A percentile compares a stretch with the other conserved stretches of the same genome.
These are phyloP conservation scores for Penicillium maclennaniae DNA, from an alignment of 495 filamentous ascomycete species.

Conservation along the genomic window DNA sequence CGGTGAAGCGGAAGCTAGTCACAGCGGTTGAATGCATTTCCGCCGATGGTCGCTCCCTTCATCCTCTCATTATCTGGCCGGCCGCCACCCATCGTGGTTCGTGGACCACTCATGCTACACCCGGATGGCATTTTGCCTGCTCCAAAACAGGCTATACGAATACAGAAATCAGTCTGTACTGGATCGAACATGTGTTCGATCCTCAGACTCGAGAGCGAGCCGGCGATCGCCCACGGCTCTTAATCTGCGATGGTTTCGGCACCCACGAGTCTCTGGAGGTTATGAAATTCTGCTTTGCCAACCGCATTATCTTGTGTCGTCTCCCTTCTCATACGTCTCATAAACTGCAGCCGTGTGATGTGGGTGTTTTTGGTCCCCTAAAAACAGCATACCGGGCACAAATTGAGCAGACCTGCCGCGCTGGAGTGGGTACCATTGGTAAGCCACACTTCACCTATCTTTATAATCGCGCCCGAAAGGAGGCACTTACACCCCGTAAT, in stretches of 20 bases:
- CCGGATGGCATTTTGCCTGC: constrained; percentile 27
- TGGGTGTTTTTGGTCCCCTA: constrained; percentile 27
- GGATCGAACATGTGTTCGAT: constrained; percentile 30
- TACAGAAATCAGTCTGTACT: constrained; percentile 33
- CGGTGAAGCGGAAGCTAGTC: constrained; percentile 26
- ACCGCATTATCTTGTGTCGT: constrained; percentile 29
- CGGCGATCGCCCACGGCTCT: constrained; percentile 14
- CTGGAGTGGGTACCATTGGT: constrained; percentile 24
- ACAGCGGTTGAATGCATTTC: constrained; percentile 30
- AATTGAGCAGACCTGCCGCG: constrained; percentile 19
- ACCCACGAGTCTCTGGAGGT: constrained; percentile 26
- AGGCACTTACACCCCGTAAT: constrained; percentile 29
- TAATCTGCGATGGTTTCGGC: constrained; percentile 27
- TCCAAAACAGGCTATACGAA: constrained; percentile 29
- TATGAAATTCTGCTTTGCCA: constrained; percentile 26
- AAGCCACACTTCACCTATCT: constrained; percentile 34
- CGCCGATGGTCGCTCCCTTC: constrained; percentile 19
- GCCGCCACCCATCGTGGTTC: constrained; percentile 20
- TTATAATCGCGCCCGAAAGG: constrained; percentile 27
- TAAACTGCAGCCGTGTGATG: constrained; percentile 27
- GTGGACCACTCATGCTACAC: constrained; percentile 29
- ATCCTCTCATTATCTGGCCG: constrained; percentile 37
- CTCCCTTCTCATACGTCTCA: constrained; percentile 29
- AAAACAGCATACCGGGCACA: constrained; percentile 20
- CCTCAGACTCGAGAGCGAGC: constrained; percentile 26